Percentiles rank a stretch among this genome's conserved stretches.
These are phyloP conservation scores for Lachancea cidri DNA, from an alignment of 805 yeast genomes.

Conservation along the genomic window DNA sequence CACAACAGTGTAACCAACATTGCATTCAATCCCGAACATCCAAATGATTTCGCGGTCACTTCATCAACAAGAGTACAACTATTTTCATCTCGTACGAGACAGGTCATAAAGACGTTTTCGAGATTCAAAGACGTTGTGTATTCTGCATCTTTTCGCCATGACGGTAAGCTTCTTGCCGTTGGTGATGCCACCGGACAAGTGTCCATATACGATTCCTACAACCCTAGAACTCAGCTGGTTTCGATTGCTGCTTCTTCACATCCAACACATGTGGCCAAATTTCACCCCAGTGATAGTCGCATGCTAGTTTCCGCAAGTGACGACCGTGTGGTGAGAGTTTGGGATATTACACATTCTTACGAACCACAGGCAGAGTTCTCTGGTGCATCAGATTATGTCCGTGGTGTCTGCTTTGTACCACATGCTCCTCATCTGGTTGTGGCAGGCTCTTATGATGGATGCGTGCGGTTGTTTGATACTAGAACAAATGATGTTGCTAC, in stretches of 20 bases:
- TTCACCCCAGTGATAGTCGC: conserved; percentile 67
- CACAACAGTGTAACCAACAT: conserved; percentile 88
- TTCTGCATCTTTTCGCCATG: conserved; percentile 84
- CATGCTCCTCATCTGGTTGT: conserved; percentile 71
- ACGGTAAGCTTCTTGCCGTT: conserved; percentile 87
- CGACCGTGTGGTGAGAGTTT: conserved; percentile 79
- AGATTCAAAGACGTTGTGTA: conserved; percentile 90
- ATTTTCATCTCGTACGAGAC: conserved; percentile 90
- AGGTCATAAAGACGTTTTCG: conserved; percentile 77
- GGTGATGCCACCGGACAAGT: conserved; percentile 95
- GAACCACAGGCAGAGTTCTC: conserved; percentile 68
- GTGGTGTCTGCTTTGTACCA: conserved; percentile 76
- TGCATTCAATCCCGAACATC: conserved; percentile 76
- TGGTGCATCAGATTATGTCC: conserved; percentile 81
- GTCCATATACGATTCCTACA: conserved; percentile 80
- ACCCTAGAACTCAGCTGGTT: conserved; percentile 72
- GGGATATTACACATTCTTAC: conserved; percentile 75
- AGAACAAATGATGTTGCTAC: conserved; percentile 48
- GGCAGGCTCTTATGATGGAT: conserved; percentile 93
- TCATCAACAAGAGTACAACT: conserved; percentile 88
- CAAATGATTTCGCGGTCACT: conserved; percentile 91
- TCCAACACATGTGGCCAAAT: conserved; percentile 90
- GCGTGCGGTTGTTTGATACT: conserved; percentile 77
- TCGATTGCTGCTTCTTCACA: conserved; percentile 78
- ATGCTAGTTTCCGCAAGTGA: conserved; percentile 79